Base-by-base conservation (phyloP, 805 yeast species). In the Cyberlindnera saturnus region DNA sequence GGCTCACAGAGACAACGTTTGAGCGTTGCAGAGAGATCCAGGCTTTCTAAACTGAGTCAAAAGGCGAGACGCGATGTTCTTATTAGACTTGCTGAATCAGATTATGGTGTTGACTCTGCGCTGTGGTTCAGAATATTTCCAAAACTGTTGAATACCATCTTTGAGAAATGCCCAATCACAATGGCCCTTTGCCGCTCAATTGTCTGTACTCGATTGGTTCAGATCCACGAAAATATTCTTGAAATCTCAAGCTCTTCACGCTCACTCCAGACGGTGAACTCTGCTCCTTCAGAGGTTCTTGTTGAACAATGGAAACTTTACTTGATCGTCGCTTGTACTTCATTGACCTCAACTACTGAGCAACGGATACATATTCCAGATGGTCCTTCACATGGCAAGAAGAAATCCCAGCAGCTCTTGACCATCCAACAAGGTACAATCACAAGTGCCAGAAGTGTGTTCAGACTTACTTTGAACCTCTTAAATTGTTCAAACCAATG, bases 51-150 rank as follows among this genome's bases (percentile, higher is more conserved):
- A 52, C 63, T 93, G 31, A 77, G 70, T 48, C 62, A 61, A 41
- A 76, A 65, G 52, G 75, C 74, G 45, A 75, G 81, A 50, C 80
- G 77, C 47, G 86, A 84, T 20, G 73, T 87, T 2, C 63, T 95
- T n/a, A 69, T 85, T 0, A 74, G 80, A 39, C 66, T 93, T 6
- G 96, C 96, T 0, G 96, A 87, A 51, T 85, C 96, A 2, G 95
- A 85, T 45, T 86, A 90, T 56, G 97, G 98, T 2, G 90, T 93
- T 9, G 99, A 93, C 64, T 81, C 95, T 1, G 96, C 98, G 0
- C 67, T 93, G n/a, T 93, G 99, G 99, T 83, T 91, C 55, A 75
- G 95, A 47, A 75, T 83, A 1, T 89, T 86, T 54, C 97, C 97
- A 2, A 75, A 74, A 32, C 66, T 93, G 3, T 64, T 93, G 34